Percentiles rank a stretch among this genome's conserved stretches.
These are phyloP conservation scores for Aspergillus ibericus DNA, from an alignment of 2,329 filamentous ascomycete species.

Conservation along the genomic window DNA sequence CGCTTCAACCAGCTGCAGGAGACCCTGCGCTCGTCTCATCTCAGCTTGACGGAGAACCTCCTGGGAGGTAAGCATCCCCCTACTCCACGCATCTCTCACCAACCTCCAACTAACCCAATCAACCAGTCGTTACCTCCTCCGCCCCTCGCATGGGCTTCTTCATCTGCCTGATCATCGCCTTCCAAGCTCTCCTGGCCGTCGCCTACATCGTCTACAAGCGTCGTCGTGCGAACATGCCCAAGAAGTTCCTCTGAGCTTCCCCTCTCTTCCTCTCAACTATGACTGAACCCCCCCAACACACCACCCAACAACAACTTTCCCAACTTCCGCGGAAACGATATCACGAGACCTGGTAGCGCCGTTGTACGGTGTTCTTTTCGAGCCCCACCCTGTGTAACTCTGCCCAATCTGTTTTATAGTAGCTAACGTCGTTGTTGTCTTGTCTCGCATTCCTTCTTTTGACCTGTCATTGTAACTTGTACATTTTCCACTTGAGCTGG, in stretches of 20 bases:
- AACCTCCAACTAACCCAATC: background rate
- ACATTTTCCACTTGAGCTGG: background rate
- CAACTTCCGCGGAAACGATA: background rate
- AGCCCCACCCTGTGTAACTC: background rate
- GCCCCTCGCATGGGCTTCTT: conserved; percentile 61
- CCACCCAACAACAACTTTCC: too few species aligned
- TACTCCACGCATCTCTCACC: background rate
- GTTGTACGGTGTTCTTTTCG: background rate
- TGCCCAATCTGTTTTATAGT: background rate
- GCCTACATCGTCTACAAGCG: conserved; percentile 79
- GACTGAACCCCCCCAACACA: too few species aligned
- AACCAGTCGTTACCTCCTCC: conserved; percentile 52
- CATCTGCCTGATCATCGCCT: conserved; percentile 70
- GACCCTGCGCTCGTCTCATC: conserved; percentile 55
- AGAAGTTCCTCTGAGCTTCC: conserved; percentile 75
- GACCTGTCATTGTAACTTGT: background rate
- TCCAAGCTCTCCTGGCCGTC: conserved; percentile 69
- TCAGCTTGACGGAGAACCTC: conserved; percentile 52
- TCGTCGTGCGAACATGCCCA: conserved; percentile 72
- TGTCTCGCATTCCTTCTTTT: background rate
- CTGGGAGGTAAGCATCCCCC: conserved; percentile 47
- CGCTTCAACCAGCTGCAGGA: conserved; percentile 56
- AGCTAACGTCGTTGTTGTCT: background rate
- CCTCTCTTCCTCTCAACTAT: background rate
- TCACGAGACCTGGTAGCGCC: background rate